phyloP scores from a whole-genome alignment of 2,329 filamentous ascomycete genomes.

The Pestalotiopsis sp. region DNA sequence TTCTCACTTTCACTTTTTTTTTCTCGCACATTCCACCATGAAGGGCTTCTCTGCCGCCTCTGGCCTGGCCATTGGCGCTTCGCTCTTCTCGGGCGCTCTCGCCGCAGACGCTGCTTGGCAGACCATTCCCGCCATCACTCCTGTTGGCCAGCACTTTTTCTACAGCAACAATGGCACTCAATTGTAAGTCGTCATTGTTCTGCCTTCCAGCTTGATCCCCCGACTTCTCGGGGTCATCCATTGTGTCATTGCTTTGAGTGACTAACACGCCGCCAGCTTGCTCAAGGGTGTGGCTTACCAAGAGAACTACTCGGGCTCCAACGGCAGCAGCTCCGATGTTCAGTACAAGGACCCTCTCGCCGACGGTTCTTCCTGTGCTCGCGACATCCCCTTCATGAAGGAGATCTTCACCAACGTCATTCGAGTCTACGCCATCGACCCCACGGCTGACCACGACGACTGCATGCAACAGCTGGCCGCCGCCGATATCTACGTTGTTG shows the following conservation, averaged over 20 bases:
- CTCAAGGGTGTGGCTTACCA: slow-evolving; percentile 97
- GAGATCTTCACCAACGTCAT: slow-evolving; percentile 87
- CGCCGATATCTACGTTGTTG: slow-evolving; percentile 92
- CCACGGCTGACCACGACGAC: slow-evolving; percentile 70
- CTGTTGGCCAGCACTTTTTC: slow-evolving; percentile 34
- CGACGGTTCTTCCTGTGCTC: slow-evolving; percentile 69
- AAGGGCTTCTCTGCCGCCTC: slow-evolving; percentile 25
- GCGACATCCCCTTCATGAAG: slow-evolving; percentile 80
- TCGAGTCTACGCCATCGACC: slow-evolving; percentile 92
- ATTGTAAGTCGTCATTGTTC: slow-evolving; percentile 50
- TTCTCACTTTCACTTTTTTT: slow-evolving; percentile 1
- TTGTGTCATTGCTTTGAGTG: slow-evolving; percentile 15
- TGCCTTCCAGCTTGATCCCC: neutral
- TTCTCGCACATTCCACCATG: slow-evolving; percentile 19
- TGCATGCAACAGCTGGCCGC: slow-evolving; percentile 85
- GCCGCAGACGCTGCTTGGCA: slow-evolving; percentile 28
- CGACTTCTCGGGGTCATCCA: slow-evolving; percentile 10
- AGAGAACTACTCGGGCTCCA: slow-evolving; percentile 63
- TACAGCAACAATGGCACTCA: slow-evolving; percentile 62
- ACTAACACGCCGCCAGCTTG: slow-evolving; percentile 45
- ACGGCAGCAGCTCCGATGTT: slow-evolving; percentile 41
- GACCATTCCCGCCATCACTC: slow-evolving; percentile 29
- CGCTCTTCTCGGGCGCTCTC: slow-evolving; percentile 23
- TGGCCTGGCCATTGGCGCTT: slow-evolving; percentile 23
- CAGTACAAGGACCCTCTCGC: slow-evolving; percentile 83